Evolutionary conservation across 106 monocot species (phyloP), one percentile per base, ranked within the genome.

Genomic region (Allium cepa): DNA sequence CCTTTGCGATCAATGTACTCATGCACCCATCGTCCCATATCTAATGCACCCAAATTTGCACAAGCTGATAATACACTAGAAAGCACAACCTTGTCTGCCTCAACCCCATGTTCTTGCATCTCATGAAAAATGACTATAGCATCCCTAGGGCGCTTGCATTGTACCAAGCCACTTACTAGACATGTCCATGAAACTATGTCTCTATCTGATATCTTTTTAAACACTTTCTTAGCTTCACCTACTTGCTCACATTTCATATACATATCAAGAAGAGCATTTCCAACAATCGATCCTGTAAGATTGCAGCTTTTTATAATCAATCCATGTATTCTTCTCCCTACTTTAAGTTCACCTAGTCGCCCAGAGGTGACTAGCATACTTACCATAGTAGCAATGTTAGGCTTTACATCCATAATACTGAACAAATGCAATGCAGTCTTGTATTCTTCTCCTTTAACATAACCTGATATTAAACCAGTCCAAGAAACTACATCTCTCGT

Each of bases 11-110:
- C 84, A 17, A 87, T 84, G 77, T 81, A 88, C 70, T 87, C 79
- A 71, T 78, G 77, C 15, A 92, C 70, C 81, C 81, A 82, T 63
- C 75, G 81, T 22, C 92, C 88, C 7, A 63, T 60, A 51, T 71
- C 78, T 52, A 88, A 64, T 49, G 78, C 79, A 36, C 88, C 85
- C 58, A 83, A 74, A 71, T 80, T 85, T 12, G 85, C 82, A 66
- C 94, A 90, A 66, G 94, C 87, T 1, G 90, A 87, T 53, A 94
- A 82, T 60, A 85, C 83, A 72, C 77, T 81, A 22, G 88, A 62
- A 10, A 93, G 72, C 22, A 73, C 70, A 16, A 93, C 67, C 70
- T 88, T 85, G 59, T 93, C 92, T 26, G 87, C 79, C 62, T 82
- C 76, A 46, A 93, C 13, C 10, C 80, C 82, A 22, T 60, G 74